Base-by-base conservation (phyloP, 495 filamentous ascomycete genomes). In the Hyaloscypha bicolor region DNA sequence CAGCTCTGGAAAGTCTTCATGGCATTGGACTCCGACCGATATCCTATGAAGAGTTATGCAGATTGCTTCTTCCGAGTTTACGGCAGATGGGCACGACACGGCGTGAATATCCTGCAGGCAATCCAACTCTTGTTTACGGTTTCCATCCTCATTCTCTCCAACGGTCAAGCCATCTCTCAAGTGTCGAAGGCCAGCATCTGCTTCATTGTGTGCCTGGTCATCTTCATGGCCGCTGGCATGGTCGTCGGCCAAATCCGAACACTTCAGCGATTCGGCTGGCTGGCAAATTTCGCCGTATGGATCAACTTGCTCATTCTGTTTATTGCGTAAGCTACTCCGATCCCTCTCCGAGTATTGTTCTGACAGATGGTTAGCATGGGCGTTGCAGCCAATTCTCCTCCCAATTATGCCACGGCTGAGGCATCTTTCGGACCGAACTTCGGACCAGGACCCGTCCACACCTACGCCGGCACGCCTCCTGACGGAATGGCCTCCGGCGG, bases 61-160 rank as follows among this genome's bases (percentile, higher is more conserved):
- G 87, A 90, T 73, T 76, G 86, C 12, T 86, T 81, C 53, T 87
- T 83, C 73, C 80, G 87, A 45, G 77, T 86, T 33, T 84, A 80
- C 59, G 87, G 87, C 6, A 58, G 72, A 11, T 73, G 71, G 51
- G 79, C 81, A 8, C 85, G 87, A 21, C 78, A 88, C 69, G 68
- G 81, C 6, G 77, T 86, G 67, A 90, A 89, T 63, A 64, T 87
- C n/a, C 64, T 81, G 0, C 71, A 88, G 69, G 79, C 80, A 1
- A 68, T 88, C 60, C 81, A 80, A 55, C 68, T 86, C 22, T 72
- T 90, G 9, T 74, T 88, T 14, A 79, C 81, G 9, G 81, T 87
- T 2, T 80, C 83, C 1, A 78, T 86, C 61, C 75, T 89, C 35
- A 82, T 86, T 37, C 78, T 88, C 37, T 73, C 77, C 53, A 85